phyloP scores from a whole-genome alignment of 352 stramenopile species.

The Phytophthora hybrid region DNA sequence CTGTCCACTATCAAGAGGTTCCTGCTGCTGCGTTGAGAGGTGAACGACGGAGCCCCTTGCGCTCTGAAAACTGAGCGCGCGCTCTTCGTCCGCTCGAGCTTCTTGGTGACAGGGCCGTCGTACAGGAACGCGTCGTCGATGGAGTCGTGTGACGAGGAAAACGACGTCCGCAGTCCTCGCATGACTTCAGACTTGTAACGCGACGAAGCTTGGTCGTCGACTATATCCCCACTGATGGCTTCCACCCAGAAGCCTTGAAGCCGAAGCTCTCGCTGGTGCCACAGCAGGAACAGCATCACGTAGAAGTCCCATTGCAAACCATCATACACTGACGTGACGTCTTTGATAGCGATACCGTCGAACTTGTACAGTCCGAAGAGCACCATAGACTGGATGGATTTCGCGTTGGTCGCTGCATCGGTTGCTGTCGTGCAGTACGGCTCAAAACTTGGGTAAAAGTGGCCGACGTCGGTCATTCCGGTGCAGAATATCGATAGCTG shows the following conservation, averaged over 20 bases:
- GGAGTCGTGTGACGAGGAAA: conserved; percentile 75
- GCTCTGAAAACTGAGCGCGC: conserved; percentile 14
- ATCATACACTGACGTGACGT: conserved; percentile 61
- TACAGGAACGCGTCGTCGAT: conserved; percentile 77
- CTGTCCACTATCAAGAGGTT: conserved; percentile 18
- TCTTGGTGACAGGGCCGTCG: conserved; percentile 31
- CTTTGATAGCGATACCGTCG: conserved; percentile 68
- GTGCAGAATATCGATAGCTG: conserved; percentile 89
- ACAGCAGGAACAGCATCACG: conserved; percentile 79
- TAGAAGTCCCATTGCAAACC: conserved; percentile 90
- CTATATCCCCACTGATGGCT: conserved; percentile 22
- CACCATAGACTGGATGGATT: conserved; percentile 81
- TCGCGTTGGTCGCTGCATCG: conserved; percentile 51
- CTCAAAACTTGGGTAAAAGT: conserved; percentile 83
- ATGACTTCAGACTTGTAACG: conserved; percentile 60
- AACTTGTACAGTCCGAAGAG: conserved; percentile 91
- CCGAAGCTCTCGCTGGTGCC: conserved; percentile 83
- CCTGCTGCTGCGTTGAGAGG: conserved; percentile 36
- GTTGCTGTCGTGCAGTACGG: conserved; percentile 66
- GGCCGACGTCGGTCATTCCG: conserved; percentile 55
- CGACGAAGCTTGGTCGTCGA: conserved; percentile 38
- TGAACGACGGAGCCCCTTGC: conserved; percentile 16
- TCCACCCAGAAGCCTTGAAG: conserved; percentile 82
- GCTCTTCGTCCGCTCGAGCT: conserved; percentile 26
- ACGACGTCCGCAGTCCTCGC: conserved; percentile 48